Base-by-base conservation (phyloP, 352 stramenopile species). In the Phytophthora aleatoria region DNA sequence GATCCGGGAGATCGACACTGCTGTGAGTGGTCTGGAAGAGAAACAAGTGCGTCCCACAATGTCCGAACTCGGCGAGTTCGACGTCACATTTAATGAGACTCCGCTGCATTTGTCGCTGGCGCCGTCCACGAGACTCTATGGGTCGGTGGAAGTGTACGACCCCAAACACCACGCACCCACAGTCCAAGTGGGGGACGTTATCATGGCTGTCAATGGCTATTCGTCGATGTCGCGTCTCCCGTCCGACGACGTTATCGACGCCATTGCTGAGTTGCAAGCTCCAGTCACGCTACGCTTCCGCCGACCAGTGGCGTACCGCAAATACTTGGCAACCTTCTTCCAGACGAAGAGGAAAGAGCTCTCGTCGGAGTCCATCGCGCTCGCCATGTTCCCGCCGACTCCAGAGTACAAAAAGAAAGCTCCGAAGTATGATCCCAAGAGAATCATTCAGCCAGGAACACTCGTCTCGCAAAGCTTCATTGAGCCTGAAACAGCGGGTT, bases 61-160 rank as follows among this genome's bases (percentile, higher is more conserved):
- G 35, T 86, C 78, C 1, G 48, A 70, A 5, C 73, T 85, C 52
- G 85, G 85, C 26, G 85, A 91, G 54, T 89, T 87, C 47, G 75
- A 71, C 12, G 57, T 82, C 36, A 87, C 73, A 31, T 83, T 93
- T 35, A 62, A 77, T 8, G 64, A 81, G n/a, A 74, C 68, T 8
- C 82, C 85, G 3, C 58, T 91, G 12, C 69, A 72, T 36, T 58
- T 93, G 27, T 58, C 64, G 52, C 57, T 93, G 12, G 81, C 81
- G 8, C 79, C 85, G 43, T 90, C 81, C 5, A 93, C 85, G 8
- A 74, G 85, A n/a, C 60, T 89, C 12, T 93, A 93, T 55, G 85
- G 81, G 5, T 87, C 81, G 0, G 78, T 93, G 20, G 85, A 93
- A 66, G 71, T 93, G 26, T 88, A 90, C 61, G 77, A 91, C 52